phyloP scores from a whole-genome alignment of 352 stramenopile species.

The Pythium guiyangense region DNA sequence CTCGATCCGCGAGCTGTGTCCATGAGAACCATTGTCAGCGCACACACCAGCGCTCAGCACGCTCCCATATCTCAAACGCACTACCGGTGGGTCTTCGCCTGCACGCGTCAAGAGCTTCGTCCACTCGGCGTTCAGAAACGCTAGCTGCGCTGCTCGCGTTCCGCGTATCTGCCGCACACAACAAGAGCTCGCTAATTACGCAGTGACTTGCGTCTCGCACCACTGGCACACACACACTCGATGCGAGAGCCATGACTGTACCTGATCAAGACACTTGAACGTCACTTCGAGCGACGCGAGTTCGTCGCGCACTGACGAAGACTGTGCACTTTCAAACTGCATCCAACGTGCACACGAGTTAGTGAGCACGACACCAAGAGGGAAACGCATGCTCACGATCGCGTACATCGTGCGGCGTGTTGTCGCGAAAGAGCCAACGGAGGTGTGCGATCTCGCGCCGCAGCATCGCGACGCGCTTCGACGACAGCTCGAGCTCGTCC shows the following conservation, averaged over 20 bases:
- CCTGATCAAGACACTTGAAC: conserved; percentile 33
- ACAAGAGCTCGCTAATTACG: too few relatives aligned
- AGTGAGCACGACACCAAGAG: conserved; percentile 1
- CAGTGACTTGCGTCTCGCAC: neutral
- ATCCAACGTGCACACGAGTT: neutral
- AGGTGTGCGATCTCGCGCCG: conserved; percentile 31
- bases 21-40: neutral
- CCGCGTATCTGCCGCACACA: conserved; percentile 11
- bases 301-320: conserved; percentile 22
- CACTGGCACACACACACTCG: neutral
- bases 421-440: conserved; percentile 26
- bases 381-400: neutral
- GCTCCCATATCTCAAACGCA: neutral
- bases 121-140: conserved; percentile 2
- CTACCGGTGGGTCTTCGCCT: too few relatives aligned
- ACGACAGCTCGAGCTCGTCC: conserved; percentile 17
- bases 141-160: neutral
- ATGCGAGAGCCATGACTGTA: neutral
- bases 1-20: neutral
- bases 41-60: neutral
- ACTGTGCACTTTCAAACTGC: conserved; percentile 7
- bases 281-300: conserved; percentile 33
- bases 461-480: conserved; percentile 18
- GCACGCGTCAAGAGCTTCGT: too few relatives aligned
- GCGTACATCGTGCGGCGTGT: conserved; percentile 17